These are phyloP conservation scores for Penicillium palitans DNA, from an alignment of 2,329 filamentous ascomycete species.

Conservation along the genomic window DNA sequence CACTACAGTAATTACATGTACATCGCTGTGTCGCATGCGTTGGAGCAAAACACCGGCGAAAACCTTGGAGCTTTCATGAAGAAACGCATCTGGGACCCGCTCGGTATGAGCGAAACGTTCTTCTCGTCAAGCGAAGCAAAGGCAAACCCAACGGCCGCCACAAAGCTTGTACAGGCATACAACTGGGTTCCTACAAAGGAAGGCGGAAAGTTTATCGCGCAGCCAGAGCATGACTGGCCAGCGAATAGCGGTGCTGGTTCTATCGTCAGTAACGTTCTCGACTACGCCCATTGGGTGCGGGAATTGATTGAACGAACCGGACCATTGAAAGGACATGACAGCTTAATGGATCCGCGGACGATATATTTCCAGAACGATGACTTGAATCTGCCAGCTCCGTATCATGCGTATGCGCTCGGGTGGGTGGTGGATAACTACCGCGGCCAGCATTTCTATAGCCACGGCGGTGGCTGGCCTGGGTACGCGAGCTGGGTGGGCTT, in stretches of 20 bases:
- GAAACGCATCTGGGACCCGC: slow-evolving; percentile 25
- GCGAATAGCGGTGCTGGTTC: slow-evolving; percentile 22
- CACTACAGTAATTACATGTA: slow-evolving; percentile 30
- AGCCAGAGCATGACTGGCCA: slow-evolving; percentile 17
- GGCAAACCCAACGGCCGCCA: not conserved
- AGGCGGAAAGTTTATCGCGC: slow-evolving; percentile 3
- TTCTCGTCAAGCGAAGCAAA: slow-evolving; percentile 20
- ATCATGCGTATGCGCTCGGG: no score
- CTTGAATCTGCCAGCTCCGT: no score
- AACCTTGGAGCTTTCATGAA: slow-evolving; percentile 16
- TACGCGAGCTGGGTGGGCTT: no score
- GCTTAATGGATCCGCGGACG: no score
- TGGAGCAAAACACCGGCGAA: slow-evolving; percentile 16
- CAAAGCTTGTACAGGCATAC: slow-evolving; percentile 21
- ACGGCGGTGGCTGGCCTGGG: no score
- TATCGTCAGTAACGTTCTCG: slow-evolving; percentile 28
- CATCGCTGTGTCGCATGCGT: slow-evolving; percentile 21
- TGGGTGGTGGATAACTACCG: no score
- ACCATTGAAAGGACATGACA: no score
- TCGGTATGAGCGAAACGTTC: slow-evolving; percentile 26
- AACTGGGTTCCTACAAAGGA: slow-evolving; percentile 15
- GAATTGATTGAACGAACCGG: slow-evolving; percentile 13
- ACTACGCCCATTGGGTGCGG: slow-evolving; percentile 27
- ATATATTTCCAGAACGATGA: no score
- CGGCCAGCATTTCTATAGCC: no score